Conservation (phyloP, 2,329 filamentous ascomycete genomes). For the Leptographium lundbergii region DNA sequence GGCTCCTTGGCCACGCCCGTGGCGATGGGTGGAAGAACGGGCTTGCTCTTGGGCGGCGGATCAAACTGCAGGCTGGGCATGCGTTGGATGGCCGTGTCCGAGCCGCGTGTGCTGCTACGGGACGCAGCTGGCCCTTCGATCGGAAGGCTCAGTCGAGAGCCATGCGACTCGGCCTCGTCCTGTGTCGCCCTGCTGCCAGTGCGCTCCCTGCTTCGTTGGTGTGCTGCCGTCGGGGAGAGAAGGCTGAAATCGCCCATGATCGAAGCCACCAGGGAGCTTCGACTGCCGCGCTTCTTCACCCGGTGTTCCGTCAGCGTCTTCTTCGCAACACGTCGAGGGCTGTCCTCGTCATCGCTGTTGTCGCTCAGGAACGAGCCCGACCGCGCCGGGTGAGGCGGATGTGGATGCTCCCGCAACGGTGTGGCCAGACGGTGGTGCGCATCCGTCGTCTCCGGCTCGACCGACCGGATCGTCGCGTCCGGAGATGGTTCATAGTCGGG, state of each 20-base stretch:
- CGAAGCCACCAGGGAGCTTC: conserved; percentile 11
- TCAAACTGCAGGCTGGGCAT: conserved; percentile 34
- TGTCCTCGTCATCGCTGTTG: conserved; percentile 37
- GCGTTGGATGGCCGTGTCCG: conserved; percentile 26
- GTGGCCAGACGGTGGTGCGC: conserved; percentile 17
- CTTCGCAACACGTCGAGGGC: conserved; percentile 15
- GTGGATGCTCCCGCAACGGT: conserved; percentile 22
- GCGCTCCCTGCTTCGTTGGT: neutral
- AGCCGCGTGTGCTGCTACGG: conserved; percentile 22
- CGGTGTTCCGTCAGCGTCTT: conserved; percentile 1
- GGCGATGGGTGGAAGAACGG: neutral
- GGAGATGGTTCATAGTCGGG: conserved; percentile 63
- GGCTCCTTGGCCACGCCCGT: conserved; percentile 18
- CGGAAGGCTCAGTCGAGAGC: conserved; percentile 29
- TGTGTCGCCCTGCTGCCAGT: neutral
- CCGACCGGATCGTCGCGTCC: conserved; percentile 57
- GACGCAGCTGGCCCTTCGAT: conserved; percentile 26
- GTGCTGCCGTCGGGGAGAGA: neutral
- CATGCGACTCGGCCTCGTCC: conserved; percentile 16
- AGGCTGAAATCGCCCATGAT: neutral
- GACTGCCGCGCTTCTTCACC: neutral
- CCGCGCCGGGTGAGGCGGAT: conserved; percentile 19
- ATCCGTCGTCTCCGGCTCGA: conserved; percentile 29
- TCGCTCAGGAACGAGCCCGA: conserved; percentile 39
- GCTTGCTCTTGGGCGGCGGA: conserved; percentile 2